Conservation (phyloP, 73 alveolate genomes). For the Urostyla sp. region DNA sequence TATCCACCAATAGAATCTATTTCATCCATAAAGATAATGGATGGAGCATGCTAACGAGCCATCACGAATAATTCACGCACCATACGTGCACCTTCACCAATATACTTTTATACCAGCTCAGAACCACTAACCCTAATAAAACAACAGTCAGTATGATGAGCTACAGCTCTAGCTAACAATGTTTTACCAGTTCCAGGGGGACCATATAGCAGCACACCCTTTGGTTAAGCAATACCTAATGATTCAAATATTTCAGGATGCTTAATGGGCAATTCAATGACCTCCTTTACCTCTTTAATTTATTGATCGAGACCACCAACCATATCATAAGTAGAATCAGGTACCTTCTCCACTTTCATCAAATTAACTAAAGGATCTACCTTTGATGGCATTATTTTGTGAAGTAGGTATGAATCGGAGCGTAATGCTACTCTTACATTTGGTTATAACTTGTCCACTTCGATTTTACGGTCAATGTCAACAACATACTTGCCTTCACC, state of each 20-base stretch:
- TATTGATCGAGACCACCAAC: constrained; percentile 83
- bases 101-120: constrained; percentile 99
- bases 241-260: constrained; percentile 99
- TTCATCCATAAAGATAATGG: constrained; percentile 99
- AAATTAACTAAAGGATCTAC: constrained; percentile 98
- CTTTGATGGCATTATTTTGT: constrained; percentile 97
- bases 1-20: constrained; percentile 99
- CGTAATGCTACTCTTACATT: constrained; percentile 94
- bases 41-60: constrained; percentile 99
- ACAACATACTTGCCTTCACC: constrained; percentile 99
- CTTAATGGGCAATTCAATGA: constrained; percentile 98
- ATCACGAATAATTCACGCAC: constrained; percentile 98
- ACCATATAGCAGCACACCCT: constrained; percentile 95
- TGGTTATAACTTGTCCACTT: constrained; percentile 89
- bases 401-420: constrained; percentile 94
- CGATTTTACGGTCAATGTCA: constrained; percentile 94
- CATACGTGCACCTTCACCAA: constrained; percentile 99
- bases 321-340: constrained; percentile 99
- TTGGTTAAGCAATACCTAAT: constrained; percentile 99
- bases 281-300: constrained; percentile 96
- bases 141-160: constrained; percentile 98
- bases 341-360: constrained; percentile 99
- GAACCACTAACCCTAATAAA: constrained; percentile 99
- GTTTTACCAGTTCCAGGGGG: constrained; percentile 99
- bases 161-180: constrained; percentile 99